Evolutionary conservation across 1,284 basidiomycete genomes (phyloP), one percentile per base, ranked within the genome.

Genomic region (Ceratorhiza oryzae-sativae): DNA sequence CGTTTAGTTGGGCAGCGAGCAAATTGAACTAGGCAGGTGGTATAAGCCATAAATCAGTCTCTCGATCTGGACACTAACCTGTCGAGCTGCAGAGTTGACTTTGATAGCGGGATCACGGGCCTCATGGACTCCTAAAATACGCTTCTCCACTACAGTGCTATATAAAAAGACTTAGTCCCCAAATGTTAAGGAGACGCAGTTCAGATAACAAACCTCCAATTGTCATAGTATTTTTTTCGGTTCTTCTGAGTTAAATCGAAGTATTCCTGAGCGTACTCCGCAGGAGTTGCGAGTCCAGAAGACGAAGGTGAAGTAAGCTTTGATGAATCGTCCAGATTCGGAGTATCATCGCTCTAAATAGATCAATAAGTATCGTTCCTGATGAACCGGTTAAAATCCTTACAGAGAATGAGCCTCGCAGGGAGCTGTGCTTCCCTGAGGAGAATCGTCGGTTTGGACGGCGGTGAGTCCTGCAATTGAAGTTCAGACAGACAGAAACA

Each of bases 381-480:
- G 13, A 51, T 5, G 8, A 27, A 32, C 27, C 6, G 3, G 18
- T 30, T 0, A n/a, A 53, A 20, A 30, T 42, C 23, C 63, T 68
- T 27, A 68, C 63, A 55, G 63, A 68, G 49, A 55, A 68, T 12
- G 63, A 68, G 6, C 49, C 51, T 1, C 63, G 63, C 3, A 68
- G 20, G 9, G 49, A 51, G 12, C 53, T 56, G 15, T 56, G 25
- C 32, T 56, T 56, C 20, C 53, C 53, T 13, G 46, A 49, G 45
- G 63, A 68, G 30, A 32, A 25, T 30, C 36, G 20, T n/a, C 51
- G 63, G 15, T 36, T 55, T 3, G 63, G 63, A 25, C 45, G 61
- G 10, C 46, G 36, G n/a, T 27, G 34, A 15, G 63, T 42, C 63
- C 63, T 68, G 39, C 23, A 46, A 18, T 6, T 23, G 41, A 13